Evolutionary conservation across 495 filamentous ascomycete genomes (phyloP), one percentile per base, ranked within the genome.

Genomic region (Podospora pseudocomata): DNA sequence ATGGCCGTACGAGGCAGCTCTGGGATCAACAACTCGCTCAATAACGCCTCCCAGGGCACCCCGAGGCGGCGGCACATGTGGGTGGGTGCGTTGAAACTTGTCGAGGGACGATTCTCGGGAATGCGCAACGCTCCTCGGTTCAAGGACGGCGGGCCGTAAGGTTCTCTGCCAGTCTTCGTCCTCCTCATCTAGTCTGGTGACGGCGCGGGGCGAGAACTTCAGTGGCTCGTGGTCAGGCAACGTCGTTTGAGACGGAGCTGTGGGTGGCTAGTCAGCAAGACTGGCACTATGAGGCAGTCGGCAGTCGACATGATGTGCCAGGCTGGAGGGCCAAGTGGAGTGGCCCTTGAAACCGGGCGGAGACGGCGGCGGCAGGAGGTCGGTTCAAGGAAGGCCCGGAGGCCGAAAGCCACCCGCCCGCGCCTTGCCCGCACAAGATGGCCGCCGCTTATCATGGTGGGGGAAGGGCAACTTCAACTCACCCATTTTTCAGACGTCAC

Each of bases 1-100:
- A 76, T 98, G 94, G 59, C 90, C 91, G 79, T 97, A 96, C 15
- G 89, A 77, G 1, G 77, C 77, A 9, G 74, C 62, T 65, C 84
- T 84, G n/a, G 78, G 79, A 61, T 84, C 82, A 16, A 78, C 77
- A 18, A 77, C 69, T 65, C 92, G 86, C 77, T 95, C 93, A 71
- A 92, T 81, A 72, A 87, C 81, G 69, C 80, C 84, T 65, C 75
- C 78, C 68, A 87, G 79, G 71, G 80, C 83, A 34, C 73, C 64
- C 64, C 82, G 77, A 61, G 76, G 75, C 27, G 72, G 68, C 66
- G 79, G 70, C 57, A 72, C 71, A 72, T 80, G 81, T 20, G 76
- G 34, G 55, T 84, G 83, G 67, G 82, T 79, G 3, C 84, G 83
- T 67, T 87, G 86, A 27, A 80, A 72, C 69, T 84, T 83, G 28